Percentiles rank a stretch among this genome's conserved stretches.
These are phyloP conservation scores for Pisolithus sp. DNA, from an alignment of 768 basidiomycete genomes.

Conservation along the genomic window DNA sequence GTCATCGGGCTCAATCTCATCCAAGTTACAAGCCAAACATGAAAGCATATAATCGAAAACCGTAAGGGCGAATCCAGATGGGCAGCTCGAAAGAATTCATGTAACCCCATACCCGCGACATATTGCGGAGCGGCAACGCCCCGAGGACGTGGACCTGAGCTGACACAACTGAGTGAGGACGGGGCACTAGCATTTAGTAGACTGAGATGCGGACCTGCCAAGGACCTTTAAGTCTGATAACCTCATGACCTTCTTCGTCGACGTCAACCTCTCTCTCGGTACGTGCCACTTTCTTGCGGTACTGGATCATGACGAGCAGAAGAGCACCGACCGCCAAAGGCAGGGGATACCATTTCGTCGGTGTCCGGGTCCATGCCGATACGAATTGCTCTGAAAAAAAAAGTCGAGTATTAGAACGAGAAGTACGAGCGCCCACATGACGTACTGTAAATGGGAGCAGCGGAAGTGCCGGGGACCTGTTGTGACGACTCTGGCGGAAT, in stretches of 20 bases:
- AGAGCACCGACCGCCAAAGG: conserved; percentile 86
- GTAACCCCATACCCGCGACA: conserved; percentile 97
- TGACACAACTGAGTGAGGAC: conserved; percentile 1
- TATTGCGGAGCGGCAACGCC: conserved; percentile 86
- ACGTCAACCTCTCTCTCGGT: conserved; percentile 62
- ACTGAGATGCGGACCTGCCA: conserved; percentile 66
- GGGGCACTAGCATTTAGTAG: not conserved
- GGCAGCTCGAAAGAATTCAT: conserved; percentile 90
- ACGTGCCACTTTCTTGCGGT: conserved; percentile 50
- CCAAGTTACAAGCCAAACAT: conserved; percentile 93
- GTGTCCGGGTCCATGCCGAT: conserved; percentile 78
- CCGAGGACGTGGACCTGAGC: conserved; percentile 93
- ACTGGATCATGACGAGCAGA: conserved; percentile 76
- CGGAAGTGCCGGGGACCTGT: conserved; percentile 33
- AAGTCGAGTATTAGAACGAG: conserved; percentile 2
- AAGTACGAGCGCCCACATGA: not conserved
- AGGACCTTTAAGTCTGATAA: conserved; percentile 78
- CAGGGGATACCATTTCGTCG: conserved; percentile 93
- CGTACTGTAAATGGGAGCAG: conserved; percentile 45
- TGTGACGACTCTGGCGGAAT: conserved; percentile 37
- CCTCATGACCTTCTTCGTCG: conserved; percentile 77
- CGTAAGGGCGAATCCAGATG: conserved; percentile 89
- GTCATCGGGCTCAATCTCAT: conserved; percentile 79
- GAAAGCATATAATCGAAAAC: conserved; percentile 77
- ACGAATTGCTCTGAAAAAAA: conserved; percentile 48